Evolutionary conservation across 768 basidiomycete species (phyloP), one percentile per base, ranked within the genome.

Genomic region (Hydnum rufescens): DNA sequence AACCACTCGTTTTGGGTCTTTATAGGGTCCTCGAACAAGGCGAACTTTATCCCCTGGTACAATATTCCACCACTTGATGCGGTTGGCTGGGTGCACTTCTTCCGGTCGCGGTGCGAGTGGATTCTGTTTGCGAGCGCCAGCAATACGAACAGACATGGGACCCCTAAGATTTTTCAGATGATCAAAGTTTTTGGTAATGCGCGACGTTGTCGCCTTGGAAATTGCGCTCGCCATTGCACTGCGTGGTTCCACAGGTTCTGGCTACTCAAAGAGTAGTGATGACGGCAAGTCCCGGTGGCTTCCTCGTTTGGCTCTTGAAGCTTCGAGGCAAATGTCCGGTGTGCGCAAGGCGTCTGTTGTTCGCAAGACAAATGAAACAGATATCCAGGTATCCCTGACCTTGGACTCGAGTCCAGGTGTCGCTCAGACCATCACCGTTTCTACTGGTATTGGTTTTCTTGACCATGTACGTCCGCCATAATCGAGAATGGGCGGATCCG

Each of bases 371-470:
- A 82, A 75, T 59, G 95, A 99, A 69, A 97, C 95, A 0, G 68
- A 80, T 55, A 89, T 97, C 56, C 71, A 81, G n/a, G 80, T 92
- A 57, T 71, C 65, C 32, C 69, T 99, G 58, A 72, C 78, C 62
- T 75, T 99, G 51, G 95, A 97, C 69, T 78, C 78, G 61, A 66
- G 71, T 4, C 76, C 86, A 3, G 64, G 64, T 5, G 78, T 77
- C 48, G 67, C 74, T 4, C 93, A 96, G 65, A 68, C 66, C 32
- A 97, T 99, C 60, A 70, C 83, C 29, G 71, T 99, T 53, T 78
- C 78, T 22, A 97, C 93, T 1, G 95, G 95, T 26, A 92, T 99
- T 55, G 95, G 95, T n/a, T 99, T 97, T 64, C 73, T 97, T 32
- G 93, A 99, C 66, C 95, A 99, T 71, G 93, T 89, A 65, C 54